Evolutionary conservation across 495 filamentous ascomycete genomes (phyloP), one percentile per base, ranked within the genome.

Genomic region (Aspergillus avenaceus): DNA sequence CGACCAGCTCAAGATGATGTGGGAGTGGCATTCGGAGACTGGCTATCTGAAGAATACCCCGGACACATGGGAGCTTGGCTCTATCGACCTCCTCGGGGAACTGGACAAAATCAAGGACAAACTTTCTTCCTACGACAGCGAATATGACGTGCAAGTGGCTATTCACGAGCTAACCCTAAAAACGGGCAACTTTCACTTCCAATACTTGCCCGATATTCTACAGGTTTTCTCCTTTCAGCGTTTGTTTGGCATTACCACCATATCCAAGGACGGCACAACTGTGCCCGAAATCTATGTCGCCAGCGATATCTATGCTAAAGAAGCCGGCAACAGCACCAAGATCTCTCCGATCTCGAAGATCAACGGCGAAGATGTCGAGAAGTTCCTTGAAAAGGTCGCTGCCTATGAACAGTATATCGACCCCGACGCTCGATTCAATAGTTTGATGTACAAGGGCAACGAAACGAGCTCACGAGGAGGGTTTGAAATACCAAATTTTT

Each of bases 71-170:
- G 41, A 45, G 4, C 31, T 41, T 2, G 49, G 49, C 29, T 16
- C 41, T 1, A 2, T 52, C 2, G 49, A 52, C 31, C 49, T 52
- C 29, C 26, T 52, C 23, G 49, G 12, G n/a, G 49, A 52, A 32
- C 21, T 52, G 23, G 41, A 52, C 29, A 40, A 45, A 31, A 52
- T 52, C 41, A 45, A 52, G 14, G 8, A 45, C 5, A 45, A 29
- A 21, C 49, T 52, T n/a, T 5, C 18, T 19, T 32, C 28, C 19
- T 55, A 48, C 26, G 34, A 50, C 2, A 79, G 72, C 42, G 63
- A 81, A 53, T 81, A 79, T 47, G 63, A 66, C 7, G 81, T 83
- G 49, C 76, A 82, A 52, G 64, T 63, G 4, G 72, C 71, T 11
- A 31, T 83, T 6, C 71, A 75, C 44, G 48, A 55, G 9, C 49